Percentiles rank a stretch among this genome's conserved stretches.
These are phyloP conservation scores for Moesziomyces sp. DNA, from an alignment of 1,284 basidiomycete species.

Conservation along the genomic window DNA sequence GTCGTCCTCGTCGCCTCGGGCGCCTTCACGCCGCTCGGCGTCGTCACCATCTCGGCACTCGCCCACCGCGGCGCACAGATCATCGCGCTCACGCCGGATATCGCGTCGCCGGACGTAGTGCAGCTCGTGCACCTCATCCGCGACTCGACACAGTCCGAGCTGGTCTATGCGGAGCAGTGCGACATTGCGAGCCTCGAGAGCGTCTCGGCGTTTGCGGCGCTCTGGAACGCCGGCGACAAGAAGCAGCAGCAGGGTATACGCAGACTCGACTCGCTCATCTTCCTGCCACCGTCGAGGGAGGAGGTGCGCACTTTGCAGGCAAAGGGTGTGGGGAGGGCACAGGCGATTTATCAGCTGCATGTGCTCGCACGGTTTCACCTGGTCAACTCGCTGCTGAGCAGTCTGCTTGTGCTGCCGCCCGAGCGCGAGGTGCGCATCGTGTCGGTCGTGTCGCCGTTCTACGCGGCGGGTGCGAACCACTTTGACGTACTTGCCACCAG, in stretches of 20 bases:
- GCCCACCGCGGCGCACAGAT: conserved; percentile 60
- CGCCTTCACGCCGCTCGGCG: conserved; percentile 54
- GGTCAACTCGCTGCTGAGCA: conserved; percentile 55
- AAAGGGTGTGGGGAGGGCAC: neutral
- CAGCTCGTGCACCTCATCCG: conserved; percentile 57
- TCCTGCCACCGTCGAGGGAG: conserved; percentile 18
- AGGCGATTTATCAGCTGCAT: conserved; percentile 37
- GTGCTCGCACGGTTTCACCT: conserved; percentile 56
- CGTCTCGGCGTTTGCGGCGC: conserved; percentile 46
- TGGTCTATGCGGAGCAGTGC: conserved; percentile 63
- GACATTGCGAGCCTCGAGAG: conserved; percentile 45
- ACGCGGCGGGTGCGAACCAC: conserved; percentile 51
- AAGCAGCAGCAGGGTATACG: conserved; percentile 23
- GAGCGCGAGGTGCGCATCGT: conserved; percentile 60
- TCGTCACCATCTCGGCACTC: conserved; percentile 51
- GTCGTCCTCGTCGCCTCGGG: conserved; percentile 52
- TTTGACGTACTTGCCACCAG: conserved; percentile 31
- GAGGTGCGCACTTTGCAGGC: conserved; percentile 7
- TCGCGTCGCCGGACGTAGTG: conserved; percentile 25
- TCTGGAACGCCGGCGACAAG: conserved; percentile 57
- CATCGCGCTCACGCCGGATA: conserved; percentile 49
- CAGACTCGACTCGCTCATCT: conserved; percentile 26
- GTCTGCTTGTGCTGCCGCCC: conserved; percentile 53
- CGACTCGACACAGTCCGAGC: conserved; percentile 54
- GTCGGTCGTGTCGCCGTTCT: conserved; percentile 56